Conservation (phyloP, 352 stramenopile species). For the Plasmopara halstedii region DNA sequence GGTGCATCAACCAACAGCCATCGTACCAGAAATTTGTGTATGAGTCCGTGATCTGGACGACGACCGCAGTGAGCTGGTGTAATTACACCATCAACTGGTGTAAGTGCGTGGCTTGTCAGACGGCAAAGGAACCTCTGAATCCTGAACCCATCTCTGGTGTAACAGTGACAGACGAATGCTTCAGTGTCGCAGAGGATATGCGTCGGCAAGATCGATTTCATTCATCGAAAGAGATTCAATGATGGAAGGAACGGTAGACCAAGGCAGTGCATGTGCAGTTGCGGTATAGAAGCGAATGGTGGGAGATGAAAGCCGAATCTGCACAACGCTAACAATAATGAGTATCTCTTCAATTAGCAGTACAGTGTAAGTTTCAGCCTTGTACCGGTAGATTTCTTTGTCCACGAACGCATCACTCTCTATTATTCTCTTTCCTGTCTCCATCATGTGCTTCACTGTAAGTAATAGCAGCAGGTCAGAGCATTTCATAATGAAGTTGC, state of each 20-base stretch:
- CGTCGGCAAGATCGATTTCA: slow-evolving; percentile 39
- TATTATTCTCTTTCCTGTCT: slow-evolving; percentile 42
- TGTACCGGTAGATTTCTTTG: slow-evolving; percentile 23
- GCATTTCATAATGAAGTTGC: not conserved
- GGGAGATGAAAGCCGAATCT: slow-evolving; percentile 70
- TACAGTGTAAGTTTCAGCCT: not conserved
- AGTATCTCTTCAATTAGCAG: not conserved
- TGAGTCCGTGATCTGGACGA: no score
- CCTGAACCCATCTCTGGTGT: no score
- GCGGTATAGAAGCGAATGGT: slow-evolving; percentile 61
- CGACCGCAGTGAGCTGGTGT: no score
- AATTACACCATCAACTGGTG: no score
- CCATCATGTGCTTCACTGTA: slow-evolving; percentile 52
- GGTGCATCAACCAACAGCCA: no score
- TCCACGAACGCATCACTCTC: slow-evolving; percentile 32
- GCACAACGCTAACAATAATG: not conserved
- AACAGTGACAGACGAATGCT: no score
- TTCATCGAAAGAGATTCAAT: slow-evolving; percentile 63
- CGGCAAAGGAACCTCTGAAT: no score
- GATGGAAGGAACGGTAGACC: slow-evolving; percentile 47
- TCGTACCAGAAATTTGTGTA: no score
- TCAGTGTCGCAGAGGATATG: no score
- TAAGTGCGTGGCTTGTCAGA: no score
- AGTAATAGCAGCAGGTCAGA: not conserved
- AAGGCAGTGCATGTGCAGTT: slow-evolving; percentile 69